Evolutionary conservation across 495 filamentous ascomycete species (phyloP), one percentile per base, ranked within the genome.

Genomic region (Usnea hakonensis): DNA sequence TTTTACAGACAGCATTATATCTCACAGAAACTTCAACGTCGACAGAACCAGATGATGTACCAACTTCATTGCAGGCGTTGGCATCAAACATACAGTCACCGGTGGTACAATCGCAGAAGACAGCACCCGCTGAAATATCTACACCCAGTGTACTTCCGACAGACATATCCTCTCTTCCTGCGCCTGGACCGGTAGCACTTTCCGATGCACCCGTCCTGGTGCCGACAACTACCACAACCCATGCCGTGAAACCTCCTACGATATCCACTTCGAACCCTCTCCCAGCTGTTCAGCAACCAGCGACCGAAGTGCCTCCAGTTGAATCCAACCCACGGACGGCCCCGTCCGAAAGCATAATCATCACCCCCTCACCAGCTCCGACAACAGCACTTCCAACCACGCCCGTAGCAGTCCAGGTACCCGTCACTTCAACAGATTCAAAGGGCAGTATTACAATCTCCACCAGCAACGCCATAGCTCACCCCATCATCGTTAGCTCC

Each of bases 11-110:
- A 57, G 62, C 56, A 6, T 60, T 60, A 17, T 64, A 60, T 37
- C 56, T 64, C 30, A 64, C 62, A 14, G 32, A 38, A 16, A 64
- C 55, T 16, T 59, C 55, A 26, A 64, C 62, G 17, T 64, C 62
- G 9, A 46, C 38, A 23, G 62, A 58, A 32, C 21, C 56, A 14
- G 62, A 52, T 32, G 26, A 21, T 16, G 48, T 2, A 21, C 35
- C 43, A 23, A 46, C 58, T 53, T 35, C 58, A 3, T 23, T 26
- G 17, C 4, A 17, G 28, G 26, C 38, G 46, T 23, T 28, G 10
- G 17, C 5, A 23, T 5, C 57, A 19, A 46, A 7, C 38, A 23
- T 13, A 16, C 28, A 33, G 23, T 23, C 38, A 36, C 30, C 40
- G 14, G 11, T n/a, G 21, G 21, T 26, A 33, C n/a, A 32, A 10